Evolutionary conservation across 2,329 filamentous ascomycete species (phyloP).

Genomic region (Aspergillus awamori): DNA sequence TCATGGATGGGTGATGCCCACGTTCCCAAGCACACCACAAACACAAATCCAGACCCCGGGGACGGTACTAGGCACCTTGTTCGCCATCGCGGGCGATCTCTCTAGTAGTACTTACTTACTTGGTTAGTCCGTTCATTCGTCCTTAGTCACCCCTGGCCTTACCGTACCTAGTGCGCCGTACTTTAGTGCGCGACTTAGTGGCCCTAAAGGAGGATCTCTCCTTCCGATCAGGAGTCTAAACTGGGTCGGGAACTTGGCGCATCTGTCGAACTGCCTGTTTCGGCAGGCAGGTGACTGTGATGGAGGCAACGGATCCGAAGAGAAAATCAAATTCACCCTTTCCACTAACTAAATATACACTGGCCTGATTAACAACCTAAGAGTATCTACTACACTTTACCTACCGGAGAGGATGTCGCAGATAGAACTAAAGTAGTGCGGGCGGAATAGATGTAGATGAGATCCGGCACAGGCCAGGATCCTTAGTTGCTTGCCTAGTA

Average conservation of each 20-base stretch:
- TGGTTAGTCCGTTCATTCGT: no score
- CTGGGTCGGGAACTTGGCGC: constrained; percentile 18
- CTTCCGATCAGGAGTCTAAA: constrained; percentile 13
- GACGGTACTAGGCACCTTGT: neutral
- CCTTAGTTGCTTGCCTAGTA: neutral
- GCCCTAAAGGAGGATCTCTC: constrained; percentile 2
- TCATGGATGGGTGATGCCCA: neutral
- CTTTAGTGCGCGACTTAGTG: neutral
- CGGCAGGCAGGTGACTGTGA: constrained; percentile 5
- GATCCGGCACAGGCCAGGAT: neutral
- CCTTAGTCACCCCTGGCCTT: neutral
- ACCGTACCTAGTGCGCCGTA: constrained; percentile 4
- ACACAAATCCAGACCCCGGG: neutral
- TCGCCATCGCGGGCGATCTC: constrained; percentile 10
- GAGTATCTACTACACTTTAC: neutral
- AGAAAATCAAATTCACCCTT: neutral
- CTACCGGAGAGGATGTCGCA: neutral
- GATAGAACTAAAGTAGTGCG: neutral
- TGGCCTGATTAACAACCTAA: neutral
- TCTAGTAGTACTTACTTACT: neutral
- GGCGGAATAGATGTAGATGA: constrained; percentile 5
- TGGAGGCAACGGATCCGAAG: constrained; percentile 6
- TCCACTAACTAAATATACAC: neutral
- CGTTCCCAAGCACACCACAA: neutral
- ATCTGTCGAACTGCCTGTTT: constrained; percentile 17